These are phyloP conservation scores for Ophioceras dolichostomum DNA, from an alignment of 2,329 filamentous ascomycete genomes.

Conservation along the genomic window DNA sequence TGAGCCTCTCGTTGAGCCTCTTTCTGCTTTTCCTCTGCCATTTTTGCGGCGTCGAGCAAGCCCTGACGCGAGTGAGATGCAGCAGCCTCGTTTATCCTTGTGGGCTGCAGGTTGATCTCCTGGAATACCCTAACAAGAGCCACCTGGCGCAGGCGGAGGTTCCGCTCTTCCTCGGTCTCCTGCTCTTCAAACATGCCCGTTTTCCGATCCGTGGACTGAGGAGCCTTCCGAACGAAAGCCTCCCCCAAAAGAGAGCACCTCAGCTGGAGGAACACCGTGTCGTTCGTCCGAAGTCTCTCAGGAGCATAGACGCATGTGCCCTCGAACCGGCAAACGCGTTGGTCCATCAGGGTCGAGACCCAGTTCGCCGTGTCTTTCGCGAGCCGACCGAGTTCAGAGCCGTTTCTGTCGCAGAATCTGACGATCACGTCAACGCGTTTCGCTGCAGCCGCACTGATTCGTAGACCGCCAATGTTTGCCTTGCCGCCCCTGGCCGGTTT, in stretches of 20 bases:
- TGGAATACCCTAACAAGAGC: constrained; percentile 80
- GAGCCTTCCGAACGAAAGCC: constrained; percentile 56
- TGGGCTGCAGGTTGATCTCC: constrained; percentile 74
- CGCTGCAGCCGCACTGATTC: constrained; percentile 36
- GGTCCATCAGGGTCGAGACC: constrained; percentile 87
- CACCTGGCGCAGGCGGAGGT: constrained; percentile 72
- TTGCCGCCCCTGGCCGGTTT: constrained; percentile 13
- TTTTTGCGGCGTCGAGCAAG: constrained; percentile 75
- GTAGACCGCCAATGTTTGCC: constrained; percentile 21
- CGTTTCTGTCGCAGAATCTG: constrained; percentile 69
- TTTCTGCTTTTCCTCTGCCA: constrained; percentile 64
- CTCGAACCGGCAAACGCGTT: constrained; percentile 78
- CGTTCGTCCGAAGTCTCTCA: constrained; percentile 74
- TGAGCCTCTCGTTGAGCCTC: constrained; percentile 19
- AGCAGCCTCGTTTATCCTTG: constrained; percentile 58
- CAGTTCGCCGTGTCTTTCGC: constrained; percentile 80
- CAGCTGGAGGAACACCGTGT: constrained; percentile 87
- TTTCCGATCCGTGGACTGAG: constrained; percentile 51
- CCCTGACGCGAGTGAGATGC: constrained; percentile 73
- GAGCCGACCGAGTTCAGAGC: constrained; percentile 75
- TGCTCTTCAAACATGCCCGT: constrained; percentile 70
- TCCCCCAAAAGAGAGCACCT: constrained; percentile 61
- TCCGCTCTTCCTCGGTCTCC: constrained; percentile 76
- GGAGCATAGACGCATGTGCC: constrained; percentile 83
- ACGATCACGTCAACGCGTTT: constrained; percentile 77